Conservation (phyloP, 2,329 filamentous ascomycete species). For the Pyricularia sp. region DNA sequence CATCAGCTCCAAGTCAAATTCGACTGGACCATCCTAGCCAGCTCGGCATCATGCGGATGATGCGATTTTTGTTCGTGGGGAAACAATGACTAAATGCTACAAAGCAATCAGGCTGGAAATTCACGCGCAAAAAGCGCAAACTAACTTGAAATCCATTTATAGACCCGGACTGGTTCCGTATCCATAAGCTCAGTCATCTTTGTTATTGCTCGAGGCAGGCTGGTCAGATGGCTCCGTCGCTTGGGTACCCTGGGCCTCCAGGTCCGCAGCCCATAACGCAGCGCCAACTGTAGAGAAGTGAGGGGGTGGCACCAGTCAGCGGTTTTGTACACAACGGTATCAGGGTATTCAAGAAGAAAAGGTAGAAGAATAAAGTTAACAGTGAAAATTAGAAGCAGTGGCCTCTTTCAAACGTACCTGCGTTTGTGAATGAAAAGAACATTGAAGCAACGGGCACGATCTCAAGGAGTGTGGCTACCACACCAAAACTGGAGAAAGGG, state of each 20-base stretch:
- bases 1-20: background rate
- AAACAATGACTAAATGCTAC: background rate
- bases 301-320: background rate
- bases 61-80: background rate
- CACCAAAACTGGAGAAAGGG: constrained; percentile 46
- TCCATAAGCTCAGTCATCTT: background rate
- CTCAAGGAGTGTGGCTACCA: constrained; percentile 66
- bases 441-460: constrained; percentile 74
- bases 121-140: background rate
- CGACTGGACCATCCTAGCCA: background rate
- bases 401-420: constrained; percentile 32
- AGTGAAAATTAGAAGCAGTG: background rate
- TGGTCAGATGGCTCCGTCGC: constrained; percentile 23
- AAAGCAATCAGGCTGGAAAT: background rate
- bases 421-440: constrained; percentile 81
- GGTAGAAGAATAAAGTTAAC: background rate
- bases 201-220: background rate
- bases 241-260: constrained; percentile 45
- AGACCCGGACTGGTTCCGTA: background rate
- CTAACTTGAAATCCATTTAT: background rate
- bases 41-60: background rate
- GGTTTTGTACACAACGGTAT: background rate
- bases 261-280: constrained; percentile 85
- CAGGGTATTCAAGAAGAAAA: background rate
- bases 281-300: constrained; percentile 51